Conservation (phyloP, 768 basidiomycete genomes). For the Neoboletus magnificus region DNA sequence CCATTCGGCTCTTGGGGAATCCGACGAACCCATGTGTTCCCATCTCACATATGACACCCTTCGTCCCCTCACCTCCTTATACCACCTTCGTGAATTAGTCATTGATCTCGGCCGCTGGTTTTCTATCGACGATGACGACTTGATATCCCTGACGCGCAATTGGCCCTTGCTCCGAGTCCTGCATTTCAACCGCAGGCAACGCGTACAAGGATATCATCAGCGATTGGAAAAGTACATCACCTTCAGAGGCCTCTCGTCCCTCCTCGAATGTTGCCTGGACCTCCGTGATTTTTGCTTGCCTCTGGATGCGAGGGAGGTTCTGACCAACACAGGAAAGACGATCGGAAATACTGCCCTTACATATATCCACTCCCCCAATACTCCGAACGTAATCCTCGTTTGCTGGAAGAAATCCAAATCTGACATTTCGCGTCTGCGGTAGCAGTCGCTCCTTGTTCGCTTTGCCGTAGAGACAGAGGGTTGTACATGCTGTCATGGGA, state of each 20-base stretch:
- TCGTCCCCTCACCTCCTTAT: not conserved
- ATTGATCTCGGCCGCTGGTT: slow-evolving; percentile 1
- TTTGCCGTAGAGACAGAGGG: not conserved
- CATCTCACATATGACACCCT: not conserved
- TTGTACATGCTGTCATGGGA: not conserved
- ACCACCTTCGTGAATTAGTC: not conserved
- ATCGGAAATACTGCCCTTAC: not conserved
- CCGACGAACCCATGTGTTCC: not conserved
- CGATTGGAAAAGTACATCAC: not conserved
- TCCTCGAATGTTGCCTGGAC: not conserved
- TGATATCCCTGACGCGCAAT: not conserved
- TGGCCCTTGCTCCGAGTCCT: slow-evolving; percentile 1
- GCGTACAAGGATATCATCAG: no score
- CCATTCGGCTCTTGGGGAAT: not conserved
- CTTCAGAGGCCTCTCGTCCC: not conserved
- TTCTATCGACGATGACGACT: slow-evolving; percentile 2
- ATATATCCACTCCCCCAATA: not conserved
- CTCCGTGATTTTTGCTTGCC: not conserved
- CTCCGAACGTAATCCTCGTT: not conserved
- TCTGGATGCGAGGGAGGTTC: not conserved
- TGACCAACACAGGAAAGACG: no score
- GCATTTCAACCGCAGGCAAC: not conserved
- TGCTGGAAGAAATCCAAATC: not conserved
- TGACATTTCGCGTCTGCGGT: not conserved
- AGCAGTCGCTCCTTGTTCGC: not conserved